Evolutionary conservation across 306 rosid species (phyloP).

Genomic region (Lathyrus tuberosus): DNA sequence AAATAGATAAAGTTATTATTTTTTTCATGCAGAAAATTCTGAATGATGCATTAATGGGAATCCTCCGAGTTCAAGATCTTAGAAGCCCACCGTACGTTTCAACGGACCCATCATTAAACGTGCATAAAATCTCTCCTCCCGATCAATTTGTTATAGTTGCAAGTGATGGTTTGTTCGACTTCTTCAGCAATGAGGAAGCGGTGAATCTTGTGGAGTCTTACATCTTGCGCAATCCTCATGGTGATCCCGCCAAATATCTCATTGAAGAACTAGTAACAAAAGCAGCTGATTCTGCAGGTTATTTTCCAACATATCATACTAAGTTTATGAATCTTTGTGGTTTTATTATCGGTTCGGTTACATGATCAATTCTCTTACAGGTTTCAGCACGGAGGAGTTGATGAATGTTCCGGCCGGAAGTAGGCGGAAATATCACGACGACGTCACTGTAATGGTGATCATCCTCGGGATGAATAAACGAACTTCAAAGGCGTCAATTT

Average conservation of each 20-base stretch:
- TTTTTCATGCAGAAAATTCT: conserved; percentile 64
- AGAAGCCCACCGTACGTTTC: conserved; percentile 91
- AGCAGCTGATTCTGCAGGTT: conserved; percentile 93
- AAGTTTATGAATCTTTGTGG: neutral
- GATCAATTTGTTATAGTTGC: conserved; percentile 86
- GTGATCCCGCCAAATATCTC: conserved; percentile 94
- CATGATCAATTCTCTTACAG: conserved; percentile 49
- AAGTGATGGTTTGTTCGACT: conserved; percentile 98
- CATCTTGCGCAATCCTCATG: conserved; percentile 66
- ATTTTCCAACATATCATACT: conserved; percentile 32
- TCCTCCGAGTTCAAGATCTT: conserved; percentile 86
- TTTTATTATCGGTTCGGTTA: conserved; percentile 7
- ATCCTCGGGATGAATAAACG: conserved; percentile 85
- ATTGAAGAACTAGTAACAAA: conserved; percentile 76
- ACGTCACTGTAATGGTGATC: conserved; percentile 87
- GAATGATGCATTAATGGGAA: conserved; percentile 97
- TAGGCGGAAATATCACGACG: conserved; percentile 95
- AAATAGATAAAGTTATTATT: conserved; percentile 15
- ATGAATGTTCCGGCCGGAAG: conserved; percentile 92
- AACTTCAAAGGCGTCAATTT: conserved; percentile 87
- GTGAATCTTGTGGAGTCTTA: conserved; percentile 77
- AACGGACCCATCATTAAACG: conserved; percentile 77
- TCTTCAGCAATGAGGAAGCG: conserved; percentile 87
- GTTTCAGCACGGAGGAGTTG: conserved; percentile 90
- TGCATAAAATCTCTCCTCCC: conserved; percentile 73